Percentiles rank a stretch among this genome's conserved stretches.
These are phyloP conservation scores for Oldenlandia corymbosa DNA, from an alignment of 257 asterid genomes.

Conservation along the genomic window DNA sequence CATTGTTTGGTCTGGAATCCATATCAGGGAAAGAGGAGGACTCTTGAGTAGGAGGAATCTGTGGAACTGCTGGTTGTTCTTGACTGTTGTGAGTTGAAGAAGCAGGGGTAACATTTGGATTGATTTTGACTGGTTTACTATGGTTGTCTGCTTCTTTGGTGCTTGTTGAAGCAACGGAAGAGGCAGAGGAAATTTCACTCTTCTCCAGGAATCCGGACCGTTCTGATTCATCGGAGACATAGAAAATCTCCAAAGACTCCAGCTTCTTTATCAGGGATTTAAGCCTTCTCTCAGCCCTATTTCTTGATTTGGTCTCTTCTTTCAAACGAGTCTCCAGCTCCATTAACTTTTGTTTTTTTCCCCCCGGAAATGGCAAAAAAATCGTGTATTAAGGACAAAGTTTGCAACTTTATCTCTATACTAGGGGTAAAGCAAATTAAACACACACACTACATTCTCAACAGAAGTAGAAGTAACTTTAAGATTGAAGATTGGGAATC, in stretches of 20 bases:
- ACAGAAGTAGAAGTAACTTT: neutral
- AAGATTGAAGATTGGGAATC: too few species aligned
- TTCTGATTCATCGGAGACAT: conserved; percentile 42
- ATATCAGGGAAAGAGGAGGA: neutral
- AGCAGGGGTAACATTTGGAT: neutral
- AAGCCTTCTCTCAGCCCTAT: conserved; percentile 70
- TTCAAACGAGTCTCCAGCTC: conserved; percentile 56
- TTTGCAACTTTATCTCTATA: neutral
- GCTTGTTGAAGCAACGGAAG: conserved; percentile 37
- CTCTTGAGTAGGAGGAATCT: conserved; percentile 6
- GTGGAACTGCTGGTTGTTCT: conserved; percentile 18
- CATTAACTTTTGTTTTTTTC: conserved; percentile 34
- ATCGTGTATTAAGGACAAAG: conserved; percentile 2
- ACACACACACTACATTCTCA: neutral
- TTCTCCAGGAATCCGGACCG: conserved; percentile 28
- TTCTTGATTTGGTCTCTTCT: conserved; percentile 68
- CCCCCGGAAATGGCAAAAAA: neutral
- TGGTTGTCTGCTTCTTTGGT: conserved; percentile 19
- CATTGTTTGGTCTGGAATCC: conserved; percentile 12
- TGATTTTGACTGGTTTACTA: neutral
- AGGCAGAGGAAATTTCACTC: conserved; percentile 43
- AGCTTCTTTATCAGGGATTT: conserved; percentile 56
- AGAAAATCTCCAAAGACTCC: conserved; percentile 38
- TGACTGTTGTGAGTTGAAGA: conserved; percentile 6
- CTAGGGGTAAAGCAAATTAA: conserved; percentile 1